A percentile compares a stretch with the other conserved stretches of the same genome.
Conservation (phyloP, 768 basidiomycete species). For the Plicaturopsis crispa region DNA sequence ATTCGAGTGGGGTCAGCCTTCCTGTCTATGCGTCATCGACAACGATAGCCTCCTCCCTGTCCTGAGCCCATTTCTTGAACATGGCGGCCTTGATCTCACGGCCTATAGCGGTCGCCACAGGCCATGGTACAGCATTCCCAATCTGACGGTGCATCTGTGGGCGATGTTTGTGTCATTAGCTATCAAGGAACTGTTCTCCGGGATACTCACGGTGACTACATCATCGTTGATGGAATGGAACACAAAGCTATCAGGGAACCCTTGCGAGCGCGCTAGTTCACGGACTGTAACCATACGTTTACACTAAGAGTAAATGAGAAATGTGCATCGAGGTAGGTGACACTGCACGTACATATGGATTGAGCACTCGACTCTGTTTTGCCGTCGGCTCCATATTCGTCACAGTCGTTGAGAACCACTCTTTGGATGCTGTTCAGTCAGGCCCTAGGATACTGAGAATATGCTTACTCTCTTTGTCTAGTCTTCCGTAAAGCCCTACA, state of each 20-base stretch:
- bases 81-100: constrained; percentile 46
- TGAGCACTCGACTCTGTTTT: constrained; percentile 64
- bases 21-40: too few species aligned
- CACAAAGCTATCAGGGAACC: constrained; percentile 69
- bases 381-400: constrained; percentile 76
- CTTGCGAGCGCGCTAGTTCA: constrained; percentile 75
- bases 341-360: constrained; percentile 47
- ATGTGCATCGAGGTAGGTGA: background rate
- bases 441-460: too few species aligned
- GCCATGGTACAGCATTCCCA: constrained; percentile 75
- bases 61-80: constrained; percentile 43
- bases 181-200: background rate
- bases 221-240: constrained; percentile 47
- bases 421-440: too few species aligned
- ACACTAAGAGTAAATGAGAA: constrained; percentile 32
- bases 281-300: constrained; percentile 66
- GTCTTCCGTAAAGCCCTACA: constrained; percentile 51
- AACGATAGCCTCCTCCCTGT: constrained; percentile 25
- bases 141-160: constrained; percentile 72
- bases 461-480: too few species aligned
- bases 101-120: constrained; percentile 55
- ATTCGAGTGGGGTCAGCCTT: too few species aligned
- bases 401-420: constrained; percentile 65
- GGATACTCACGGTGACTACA: constrained; percentile 49
- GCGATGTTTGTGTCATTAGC: constrained; percentile 1